Percentiles rank a stretch among this genome's conserved stretches.
Evolutionary conservation across 805 yeast species (phyloP).

Genomic region (Debaryomyces tyrocola): DNA sequence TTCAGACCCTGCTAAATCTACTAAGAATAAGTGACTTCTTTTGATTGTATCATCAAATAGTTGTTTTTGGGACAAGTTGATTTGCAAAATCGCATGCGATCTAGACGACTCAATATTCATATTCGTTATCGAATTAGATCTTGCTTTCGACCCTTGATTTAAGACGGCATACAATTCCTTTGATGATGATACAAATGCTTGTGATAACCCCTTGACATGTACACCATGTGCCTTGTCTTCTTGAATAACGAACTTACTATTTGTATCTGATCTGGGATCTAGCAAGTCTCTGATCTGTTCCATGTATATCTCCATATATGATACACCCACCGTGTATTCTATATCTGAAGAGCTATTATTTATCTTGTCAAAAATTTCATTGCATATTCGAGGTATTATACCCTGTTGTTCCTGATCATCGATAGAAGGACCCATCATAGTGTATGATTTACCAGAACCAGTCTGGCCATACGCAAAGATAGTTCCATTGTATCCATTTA

Average conservation of each 20-base stretch:
- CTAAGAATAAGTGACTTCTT: constrained; percentile 65
- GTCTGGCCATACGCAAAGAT: constrained; percentile 80
- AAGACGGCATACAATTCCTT: constrained; percentile 59
- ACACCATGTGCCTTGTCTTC: constrained; percentile 67
- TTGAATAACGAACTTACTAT: constrained; percentile 46
- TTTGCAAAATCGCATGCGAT: constrained; percentile 76
- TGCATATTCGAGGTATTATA: constrained; percentile 69
- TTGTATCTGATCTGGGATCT: constrained; percentile 27
- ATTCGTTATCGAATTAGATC: constrained; percentile 61
- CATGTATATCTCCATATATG: constrained; percentile 79
- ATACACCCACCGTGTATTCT: constrained; percentile 67
- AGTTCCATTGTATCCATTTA: constrained; percentile 76
- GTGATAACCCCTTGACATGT: constrained; percentile 68
- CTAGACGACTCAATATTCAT: constrained; percentile 76
- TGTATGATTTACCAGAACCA: constrained; percentile 73
- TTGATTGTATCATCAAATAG: constrained; percentile 55
- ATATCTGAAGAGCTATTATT: constrained; percentile 43
- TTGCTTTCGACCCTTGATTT: constrained; percentile 53
- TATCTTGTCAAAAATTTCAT: constrained; percentile 60
- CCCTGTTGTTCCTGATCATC: constrained; percentile 47
- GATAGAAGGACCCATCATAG: constrained; percentile 66
- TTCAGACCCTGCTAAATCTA: constrained; percentile 88
- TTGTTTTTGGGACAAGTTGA: constrained; percentile 64
- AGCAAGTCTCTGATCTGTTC: constrained; percentile 75
- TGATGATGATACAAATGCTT: constrained; percentile 56